phyloP scores from a whole-genome alignment of 1,284 basidiomycete genomes.

The Agroathelia rolfsii region DNA sequence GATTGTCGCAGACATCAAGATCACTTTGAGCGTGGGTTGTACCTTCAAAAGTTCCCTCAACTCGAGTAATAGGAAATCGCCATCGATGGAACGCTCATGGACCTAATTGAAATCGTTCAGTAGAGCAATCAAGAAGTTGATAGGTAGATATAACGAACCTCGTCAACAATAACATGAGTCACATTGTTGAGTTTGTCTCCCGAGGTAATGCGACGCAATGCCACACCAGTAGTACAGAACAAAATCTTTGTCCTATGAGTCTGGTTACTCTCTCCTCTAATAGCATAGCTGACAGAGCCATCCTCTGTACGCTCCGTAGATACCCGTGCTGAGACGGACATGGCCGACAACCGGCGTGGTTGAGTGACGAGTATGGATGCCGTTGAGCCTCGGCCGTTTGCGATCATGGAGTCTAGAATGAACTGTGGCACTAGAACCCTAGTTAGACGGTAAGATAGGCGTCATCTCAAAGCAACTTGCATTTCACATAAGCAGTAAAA shows the following conservation, averaged over 20 bases:
- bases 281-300: conserved; percentile 81
- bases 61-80: conserved; percentile 86
- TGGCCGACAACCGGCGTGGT: conserved; percentile 82
- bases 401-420: conserved; percentile 77
- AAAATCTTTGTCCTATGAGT: conserved; percentile 63
- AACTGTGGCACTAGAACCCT: conserved; percentile 92
- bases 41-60: conserved; percentile 64
- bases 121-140: conserved; percentile 1
- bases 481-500: conserved; percentile 5
- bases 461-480: conserved; percentile 2
- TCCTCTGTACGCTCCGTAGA: conserved; percentile 80
- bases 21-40: conserved; percentile 72
- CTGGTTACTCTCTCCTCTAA: conserved; percentile 81
- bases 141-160: conserved; percentile 35
- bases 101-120: conserved; percentile 36
- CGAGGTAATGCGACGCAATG: conserved; percentile 69
- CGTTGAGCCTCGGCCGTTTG: conserved; percentile 47
- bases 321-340: conserved; percentile 84
- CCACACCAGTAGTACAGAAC: conserved; percentile 91
- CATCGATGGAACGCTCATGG: conserved; percentile 85
- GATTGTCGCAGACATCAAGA: conserved; percentile 85
- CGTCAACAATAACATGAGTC: conserved; percentile 86
- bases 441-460: conserved; percentile 16
- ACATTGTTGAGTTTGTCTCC: conserved; percentile 67
- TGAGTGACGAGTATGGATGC: conserved; percentile 85